Percentiles rank a stretch among this genome's conserved stretches.
phyloP scores from a whole-genome alignment of 805 yeast genomes.

The Pichia thaimueangensis region DNA sequence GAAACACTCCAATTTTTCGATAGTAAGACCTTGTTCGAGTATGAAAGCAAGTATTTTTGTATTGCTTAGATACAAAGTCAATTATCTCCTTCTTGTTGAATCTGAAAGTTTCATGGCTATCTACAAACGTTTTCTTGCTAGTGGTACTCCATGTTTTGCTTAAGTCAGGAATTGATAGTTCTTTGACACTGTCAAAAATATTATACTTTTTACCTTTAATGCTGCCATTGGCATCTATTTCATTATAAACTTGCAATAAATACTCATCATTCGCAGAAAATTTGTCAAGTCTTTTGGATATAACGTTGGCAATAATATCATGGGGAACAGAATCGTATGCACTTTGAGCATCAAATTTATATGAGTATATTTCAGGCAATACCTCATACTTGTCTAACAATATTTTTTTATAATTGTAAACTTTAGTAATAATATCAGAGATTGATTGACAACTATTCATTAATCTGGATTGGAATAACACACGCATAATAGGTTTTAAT shows the following conservation, averaged over 20 bases:
- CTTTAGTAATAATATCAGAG: conserved; percentile 36
- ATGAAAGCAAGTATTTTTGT: conserved; percentile 43
- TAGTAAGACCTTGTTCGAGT: conserved; percentile 31
- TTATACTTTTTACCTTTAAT: not conserved
- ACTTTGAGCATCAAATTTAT: conserved; percentile 69
- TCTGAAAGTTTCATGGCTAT: conserved; percentile 15
- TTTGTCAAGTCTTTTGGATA: conserved; percentile 17
- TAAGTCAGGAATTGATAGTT: not conserved
- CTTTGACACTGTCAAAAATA: not conserved
- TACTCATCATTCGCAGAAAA: conserved; percentile 14
- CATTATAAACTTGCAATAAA: conserved; percentile 10
- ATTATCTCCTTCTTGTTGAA: conserved; percentile 41
- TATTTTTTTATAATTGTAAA: conserved; percentile 33
- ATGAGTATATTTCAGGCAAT: conserved; percentile 38
- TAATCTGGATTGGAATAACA: conserved; percentile 20
- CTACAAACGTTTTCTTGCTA: conserved; percentile 3
- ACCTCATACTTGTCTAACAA: conserved; percentile 16
- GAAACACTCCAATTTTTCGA: conserved; percentile 71
- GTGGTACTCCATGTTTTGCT: not conserved
- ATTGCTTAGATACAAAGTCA: conserved; percentile 42
- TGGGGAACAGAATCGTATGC: conserved; percentile 74
- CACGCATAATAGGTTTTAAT: conserved; percentile 38
- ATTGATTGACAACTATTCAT: conserved; percentile 28
- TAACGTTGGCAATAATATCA: conserved; percentile 20
- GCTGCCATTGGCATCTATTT: conserved; percentile 2